Conservation (phyloP, 2,329 filamentous ascomycete genomes). For the Colletotrichum lini region DNA sequence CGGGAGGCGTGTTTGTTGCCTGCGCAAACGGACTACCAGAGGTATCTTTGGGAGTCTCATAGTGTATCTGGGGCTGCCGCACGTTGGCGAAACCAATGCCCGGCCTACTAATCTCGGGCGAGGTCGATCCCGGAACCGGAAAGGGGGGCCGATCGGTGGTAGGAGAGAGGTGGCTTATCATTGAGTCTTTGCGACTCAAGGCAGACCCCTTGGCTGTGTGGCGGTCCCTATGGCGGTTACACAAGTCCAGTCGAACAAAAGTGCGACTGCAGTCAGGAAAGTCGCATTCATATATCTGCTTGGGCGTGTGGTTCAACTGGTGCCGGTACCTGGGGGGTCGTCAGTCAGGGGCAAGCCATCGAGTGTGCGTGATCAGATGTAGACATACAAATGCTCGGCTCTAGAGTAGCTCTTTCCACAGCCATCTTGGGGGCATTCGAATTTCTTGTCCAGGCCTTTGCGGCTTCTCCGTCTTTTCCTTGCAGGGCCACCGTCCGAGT, state of each 20-base stretch:
- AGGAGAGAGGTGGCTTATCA: constrained; percentile 67
- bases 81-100: constrained; percentile 59
- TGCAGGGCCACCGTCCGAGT: constrained; percentile 67
- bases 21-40: constrained; percentile 63
- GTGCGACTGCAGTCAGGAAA: constrained; percentile 91
- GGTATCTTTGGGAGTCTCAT: constrained; percentile 62
- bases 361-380: constrained; percentile 33
- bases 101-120: constrained; percentile 63
- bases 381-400: constrained; percentile 90
- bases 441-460: constrained; percentile 85
- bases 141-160: constrained; percentile 59
- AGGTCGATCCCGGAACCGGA: constrained; percentile 58
- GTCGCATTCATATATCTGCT: constrained; percentile 94
- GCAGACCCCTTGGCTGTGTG: constrained; percentile 86
- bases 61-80: constrained; percentile 57
- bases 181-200: constrained; percentile 80
- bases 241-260: constrained; percentile 94
- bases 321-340: constrained; percentile 77
- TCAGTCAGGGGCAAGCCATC: constrained; percentile 44
- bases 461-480: constrained; percentile 79
- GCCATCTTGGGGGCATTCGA: constrained; percentile 86
- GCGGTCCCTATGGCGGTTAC: constrained; percentile 86
- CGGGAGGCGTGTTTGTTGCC: constrained; percentile 58
- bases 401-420: constrained; percentile 98
- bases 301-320: constrained; percentile 95